Percentiles rank a stretch among this genome's conserved stretches.
These are phyloP conservation scores for Penicillium sp. DNA, from an alignment of 2,329 filamentous ascomycete genomes.

Conservation along the genomic window DNA sequence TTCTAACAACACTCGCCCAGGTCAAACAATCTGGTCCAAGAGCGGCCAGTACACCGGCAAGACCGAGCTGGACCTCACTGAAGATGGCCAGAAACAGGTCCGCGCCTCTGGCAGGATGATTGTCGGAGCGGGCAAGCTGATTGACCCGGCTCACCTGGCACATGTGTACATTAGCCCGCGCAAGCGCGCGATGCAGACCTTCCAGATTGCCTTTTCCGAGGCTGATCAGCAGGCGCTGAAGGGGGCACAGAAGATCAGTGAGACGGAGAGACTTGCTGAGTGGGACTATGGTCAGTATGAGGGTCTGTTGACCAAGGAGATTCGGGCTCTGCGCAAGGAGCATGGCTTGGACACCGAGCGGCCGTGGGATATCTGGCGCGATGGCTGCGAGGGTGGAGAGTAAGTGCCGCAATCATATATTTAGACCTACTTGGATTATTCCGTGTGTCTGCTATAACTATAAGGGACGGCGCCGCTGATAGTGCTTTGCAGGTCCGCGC, in stretches of 20 bases:
- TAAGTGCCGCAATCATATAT: slow-evolving; percentile 27
- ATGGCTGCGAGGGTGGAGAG: slow-evolving; percentile 62
- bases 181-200: slow-evolving; percentile 52
- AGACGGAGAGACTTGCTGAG: slow-evolving; percentile 57
- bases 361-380: slow-evolving; percentile 60
- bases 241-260: slow-evolving; percentile 41
- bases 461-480: slow-evolving; percentile 4
- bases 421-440: no score
- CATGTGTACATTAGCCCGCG: slow-evolving; percentile 56
- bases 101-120: slow-evolving; percentile 47
- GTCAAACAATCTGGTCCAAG: slow-evolving; percentile 52
- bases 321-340: slow-evolving; percentile 49
- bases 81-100: slow-evolving; percentile 49
- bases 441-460: not conserved
- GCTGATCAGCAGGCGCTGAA: slow-evolving; percentile 26
- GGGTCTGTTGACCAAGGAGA: slow-evolving; percentile 56
- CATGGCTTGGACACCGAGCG: slow-evolving; percentile 52
- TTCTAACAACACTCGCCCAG: slow-evolving; percentile 9
- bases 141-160: slow-evolving; percentile 53
- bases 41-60: slow-evolving; percentile 51
- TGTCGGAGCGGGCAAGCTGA: slow-evolving; percentile 54
- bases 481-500: slow-evolving; percentile 28
- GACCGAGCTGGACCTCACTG: slow-evolving; percentile 49
- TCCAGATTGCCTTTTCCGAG: slow-evolving; percentile 47
- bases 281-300: slow-evolving; percentile 68